Base-by-base conservation (phyloP, 2,329 filamentous ascomycete species). In the Fusarium marasasianum region DNA sequence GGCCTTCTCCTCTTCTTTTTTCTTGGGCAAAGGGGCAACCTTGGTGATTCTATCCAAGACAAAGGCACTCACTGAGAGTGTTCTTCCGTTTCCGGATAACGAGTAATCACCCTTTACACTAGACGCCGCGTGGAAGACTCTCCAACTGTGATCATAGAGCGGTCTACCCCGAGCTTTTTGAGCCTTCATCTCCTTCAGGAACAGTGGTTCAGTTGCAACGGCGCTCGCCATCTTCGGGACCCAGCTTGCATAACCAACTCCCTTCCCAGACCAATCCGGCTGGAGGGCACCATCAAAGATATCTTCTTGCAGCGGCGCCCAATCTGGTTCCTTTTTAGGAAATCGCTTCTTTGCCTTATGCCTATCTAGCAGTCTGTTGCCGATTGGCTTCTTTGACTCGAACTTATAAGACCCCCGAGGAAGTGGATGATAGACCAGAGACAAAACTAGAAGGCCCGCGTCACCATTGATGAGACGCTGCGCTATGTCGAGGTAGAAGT, bases 161-260 rank as follows among this genome's bases (percentile, higher is more conserved):
- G 45, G 15, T 17, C 48, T 57, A 0, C 67, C 64, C 0, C 57
- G 40, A 20, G 67, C 57, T 2, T 54, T 53, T 24, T 69, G 67
- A 4, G 64, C 50, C n/a, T 61, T 70, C 53, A 63, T 69, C n/a
- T 70, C 67, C 8, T 47, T 69, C 14, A 70, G 1, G 1, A 70
- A 69, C 22, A 69, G 22, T 4, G 64, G 67, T 4, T 68, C 64
- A 8, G 56, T 54, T 3, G 67, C 64, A 41, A 70, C 57, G 38
- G 57, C 31, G 11, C 57, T 69, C 45, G 64, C 51, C 64, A 70
- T 63, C 31, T 70, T 69, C 3, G 58, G 65, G 2, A 69, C 64
- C 64, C 67, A 70, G 6, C 67, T 70, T 3, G 67, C 37, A 18
- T 58, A 69, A 0, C 64, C 45, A 12, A 37, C 24, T 5, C 7